These are phyloP conservation scores for Vanilla planifolia DNA, from an alignment of 106 monocot genomes.

Conservation along the genomic window DNA sequence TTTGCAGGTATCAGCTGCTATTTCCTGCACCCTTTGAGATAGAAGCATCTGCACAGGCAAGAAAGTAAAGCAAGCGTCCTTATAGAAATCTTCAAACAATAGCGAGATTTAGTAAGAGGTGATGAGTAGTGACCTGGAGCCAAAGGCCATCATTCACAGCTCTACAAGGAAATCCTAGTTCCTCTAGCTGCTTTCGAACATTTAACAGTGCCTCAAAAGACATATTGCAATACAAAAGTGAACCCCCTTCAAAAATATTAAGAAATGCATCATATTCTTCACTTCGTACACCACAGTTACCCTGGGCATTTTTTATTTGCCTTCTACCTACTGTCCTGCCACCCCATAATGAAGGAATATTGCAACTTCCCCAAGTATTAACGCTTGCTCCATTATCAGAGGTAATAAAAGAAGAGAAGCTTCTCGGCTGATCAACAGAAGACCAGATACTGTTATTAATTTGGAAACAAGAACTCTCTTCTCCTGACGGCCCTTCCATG, in stretches of 20 bases:
- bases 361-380: constrained; percentile 49
- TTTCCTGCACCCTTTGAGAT: constrained; percentile 79
- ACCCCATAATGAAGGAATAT: constrained; percentile 64
- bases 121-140: constrained; percentile 61
- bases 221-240: constrained; percentile 94
- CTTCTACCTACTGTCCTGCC: constrained; percentile 58
- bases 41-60: constrained; percentile 75
- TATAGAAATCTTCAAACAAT: neutral
- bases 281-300: constrained; percentile 27
- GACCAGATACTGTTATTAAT: constrained; percentile 52
- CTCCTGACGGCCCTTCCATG: constrained; percentile 65
- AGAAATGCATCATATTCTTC: constrained; percentile 80
- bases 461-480: constrained; percentile 44
- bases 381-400: constrained; percentile 17
- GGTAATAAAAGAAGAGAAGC: constrained; percentile 18
- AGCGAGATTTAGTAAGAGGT: neutral
- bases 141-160: constrained; percentile 98
- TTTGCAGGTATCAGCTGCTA: constrained; percentile 80
- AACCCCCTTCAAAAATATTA: constrained; percentile 90
- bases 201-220: constrained; percentile 87
- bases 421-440: constrained; percentile 32
- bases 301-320: constrained; percentile 45
- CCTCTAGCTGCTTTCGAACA: constrained; percentile 91
- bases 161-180: constrained; percentile 97
- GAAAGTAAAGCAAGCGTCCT: neutral